Evolutionary conservation across 2,329 filamentous ascomycete species (phyloP), one percentile per base, ranked within the genome.

Genomic region (Cordyceps farinosa): DNA sequence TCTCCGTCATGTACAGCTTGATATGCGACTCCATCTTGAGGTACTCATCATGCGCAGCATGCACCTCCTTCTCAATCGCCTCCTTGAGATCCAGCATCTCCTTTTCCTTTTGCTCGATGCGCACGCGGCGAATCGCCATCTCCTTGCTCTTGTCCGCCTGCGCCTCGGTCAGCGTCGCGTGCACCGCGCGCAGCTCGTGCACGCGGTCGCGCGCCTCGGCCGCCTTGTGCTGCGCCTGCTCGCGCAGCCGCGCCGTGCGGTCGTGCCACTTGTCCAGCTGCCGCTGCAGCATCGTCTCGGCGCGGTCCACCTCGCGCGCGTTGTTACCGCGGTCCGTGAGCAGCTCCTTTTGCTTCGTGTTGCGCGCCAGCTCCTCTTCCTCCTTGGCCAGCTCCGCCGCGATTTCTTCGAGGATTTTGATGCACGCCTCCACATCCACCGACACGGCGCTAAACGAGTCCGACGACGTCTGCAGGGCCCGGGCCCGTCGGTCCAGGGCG

Each of bases 51-150:
- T 96, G 87, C 1, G 95, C 92, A 62, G 86, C 87, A 73, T 95
- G 91, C 9, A 98, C 89, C 77, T 99, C 95, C 66, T 89, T 93
- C 73, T 98, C 94, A 66, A 99, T 97, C 70, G 95, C 96, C 75
- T 98, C 95, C 74, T 97, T 98, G 69, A 99, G 83, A 76, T 99
- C 95, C 54, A 90, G 87, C 94, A 98, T 99, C 93, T 98, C 98
- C 80, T 98, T 98, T 84, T 98, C 94, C 9, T 92, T 97, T 80
- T 97, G 92, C 78, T 99, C 95, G 67, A 99, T 98, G 65, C 93
- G 83, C n/a, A 97, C 91, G 69, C 91, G 87, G 70, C 93, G 84
- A 72, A 90, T 87, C 80, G 99, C 95, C 79, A 98, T 96, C 72
- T 98, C 94, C 64, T 91, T 89, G 40, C 89, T 89, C 78, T 96